A percentile compares a stretch with the other conserved stretches of the same genome.
Evolutionary conservation across 805 yeast species (phyloP).

Genomic region (Hanseniaspora hatyaiensis): DNA sequence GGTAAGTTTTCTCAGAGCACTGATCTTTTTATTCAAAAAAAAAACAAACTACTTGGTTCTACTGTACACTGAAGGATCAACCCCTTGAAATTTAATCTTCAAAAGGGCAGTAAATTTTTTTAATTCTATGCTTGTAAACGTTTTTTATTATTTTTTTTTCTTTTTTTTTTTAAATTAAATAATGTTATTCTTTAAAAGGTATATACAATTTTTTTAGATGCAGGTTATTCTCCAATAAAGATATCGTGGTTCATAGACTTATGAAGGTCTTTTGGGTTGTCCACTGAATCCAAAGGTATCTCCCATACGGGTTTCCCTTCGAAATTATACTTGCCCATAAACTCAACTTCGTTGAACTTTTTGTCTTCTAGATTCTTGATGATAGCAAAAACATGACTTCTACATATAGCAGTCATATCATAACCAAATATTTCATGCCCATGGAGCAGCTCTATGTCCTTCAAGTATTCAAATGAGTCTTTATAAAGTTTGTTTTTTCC

Average conservation of each 20-base stretch:
- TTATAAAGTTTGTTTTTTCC: slow-evolving; percentile 11
- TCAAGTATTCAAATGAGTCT: slow-evolving; percentile 8
- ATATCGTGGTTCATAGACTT: neutral
- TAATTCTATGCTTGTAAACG: too few relatives aligned
- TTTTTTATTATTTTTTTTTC: too few relatives aligned
- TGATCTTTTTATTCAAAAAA: too few relatives aligned
- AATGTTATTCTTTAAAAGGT: too few relatives aligned
- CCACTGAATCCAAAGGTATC: neutral
- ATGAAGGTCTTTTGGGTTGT: neutral
- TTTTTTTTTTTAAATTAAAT: too few relatives aligned
- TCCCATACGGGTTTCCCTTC: slow-evolving; percentile 10
- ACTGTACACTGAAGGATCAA: too few relatives aligned
- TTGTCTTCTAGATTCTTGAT: slow-evolving; percentile 5
- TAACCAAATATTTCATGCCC: slow-evolving; percentile 5
- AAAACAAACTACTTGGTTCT: too few relatives aligned
- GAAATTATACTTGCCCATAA: neutral
- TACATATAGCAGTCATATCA: slow-evolving; percentile 11
- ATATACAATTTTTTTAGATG: too few relatives aligned
- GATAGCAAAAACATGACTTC: neutral
- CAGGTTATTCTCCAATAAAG: too few relatives aligned
- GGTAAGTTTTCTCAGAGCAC: too few relatives aligned
- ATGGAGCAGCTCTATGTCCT: neutral
- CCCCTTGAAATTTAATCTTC: too few relatives aligned
- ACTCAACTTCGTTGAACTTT: slow-evolving; percentile 7
- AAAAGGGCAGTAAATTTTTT: too few relatives aligned